These are phyloP conservation scores for Otatea glauca DNA, from an alignment of 176 grass and related monocot species.

Conservation along the genomic window DNA sequence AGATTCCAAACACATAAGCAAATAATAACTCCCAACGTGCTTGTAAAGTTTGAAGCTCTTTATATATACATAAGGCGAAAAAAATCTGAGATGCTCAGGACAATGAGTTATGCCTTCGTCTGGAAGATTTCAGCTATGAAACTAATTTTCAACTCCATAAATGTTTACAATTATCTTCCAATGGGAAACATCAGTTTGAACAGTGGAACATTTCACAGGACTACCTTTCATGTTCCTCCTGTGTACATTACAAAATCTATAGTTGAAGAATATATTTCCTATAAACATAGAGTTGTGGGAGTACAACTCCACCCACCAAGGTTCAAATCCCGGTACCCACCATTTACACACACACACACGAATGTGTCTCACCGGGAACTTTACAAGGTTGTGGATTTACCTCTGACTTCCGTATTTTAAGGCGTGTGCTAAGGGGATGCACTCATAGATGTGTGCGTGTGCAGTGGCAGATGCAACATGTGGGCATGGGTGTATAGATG, in stretches of 20 bases:
- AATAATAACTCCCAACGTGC: background rate
- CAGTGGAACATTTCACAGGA: conserved; percentile 1
- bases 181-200: background rate
- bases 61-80: conserved; percentile 23
- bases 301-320: too few relatives aligned
- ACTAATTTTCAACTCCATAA: background rate
- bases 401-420: too few relatives aligned
- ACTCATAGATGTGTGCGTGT: too few relatives aligned
- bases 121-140: background rate
- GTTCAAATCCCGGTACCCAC: too few relatives aligned
- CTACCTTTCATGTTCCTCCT: background rate
- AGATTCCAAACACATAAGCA: background rate
- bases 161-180: background rate
- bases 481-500: too few relatives aligned
- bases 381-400: too few relatives aligned
- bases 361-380: too few relatives aligned
- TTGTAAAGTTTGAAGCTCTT: background rate
- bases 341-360: too few relatives aligned
- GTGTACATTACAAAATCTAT: background rate
- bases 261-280: conserved; percentile 1
- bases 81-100: background rate
- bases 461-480: too few relatives aligned
- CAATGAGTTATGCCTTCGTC: background rate
- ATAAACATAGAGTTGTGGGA: background rate
- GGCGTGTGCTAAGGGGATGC: too few relatives aligned